Evolutionary conservation across 768 basidiomycete species (phyloP).

Genomic region (Tricholoma matsutake): DNA sequence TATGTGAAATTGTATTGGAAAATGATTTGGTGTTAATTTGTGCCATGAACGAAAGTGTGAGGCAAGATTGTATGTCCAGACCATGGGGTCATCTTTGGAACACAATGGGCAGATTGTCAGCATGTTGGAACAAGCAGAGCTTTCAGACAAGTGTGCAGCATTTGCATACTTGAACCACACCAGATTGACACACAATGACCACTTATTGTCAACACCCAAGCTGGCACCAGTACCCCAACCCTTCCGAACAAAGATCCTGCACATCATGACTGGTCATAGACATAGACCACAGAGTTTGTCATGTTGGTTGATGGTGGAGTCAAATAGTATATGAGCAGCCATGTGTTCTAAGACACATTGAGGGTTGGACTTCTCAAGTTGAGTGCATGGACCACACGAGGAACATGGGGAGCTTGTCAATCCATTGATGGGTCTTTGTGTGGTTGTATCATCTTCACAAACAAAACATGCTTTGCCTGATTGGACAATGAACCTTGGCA

Average conservation of each 20-base stretch:
- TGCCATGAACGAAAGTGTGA: background rate
- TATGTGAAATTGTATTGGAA: background rate
- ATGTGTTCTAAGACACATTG: background rate
- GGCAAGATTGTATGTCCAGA: conserved; percentile 2
- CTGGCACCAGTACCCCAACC: background rate
- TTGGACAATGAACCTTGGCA: background rate
- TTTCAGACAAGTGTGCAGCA: background rate
- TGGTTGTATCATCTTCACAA: background rate
- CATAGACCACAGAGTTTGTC: background rate
- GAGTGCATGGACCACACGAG: background rate
- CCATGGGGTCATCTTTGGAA: background rate
- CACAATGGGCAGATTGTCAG: background rate
- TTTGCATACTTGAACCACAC: background rate
- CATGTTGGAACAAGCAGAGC: background rate
- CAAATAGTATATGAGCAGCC: background rate
- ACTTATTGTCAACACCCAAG: background rate
- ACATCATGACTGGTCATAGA: background rate
- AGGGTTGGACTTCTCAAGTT: background rate
- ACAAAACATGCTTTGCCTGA: background rate
- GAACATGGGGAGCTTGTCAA: background rate
- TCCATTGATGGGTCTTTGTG: background rate
- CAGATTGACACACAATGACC: background rate
- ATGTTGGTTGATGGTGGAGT: background rate
- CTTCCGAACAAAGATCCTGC: background rate
- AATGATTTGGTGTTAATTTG: background rate